Evolutionary conservation across 2,329 filamentous ascomycete genomes (phyloP).

Genomic region (Dichotomopilus funicola): DNA sequence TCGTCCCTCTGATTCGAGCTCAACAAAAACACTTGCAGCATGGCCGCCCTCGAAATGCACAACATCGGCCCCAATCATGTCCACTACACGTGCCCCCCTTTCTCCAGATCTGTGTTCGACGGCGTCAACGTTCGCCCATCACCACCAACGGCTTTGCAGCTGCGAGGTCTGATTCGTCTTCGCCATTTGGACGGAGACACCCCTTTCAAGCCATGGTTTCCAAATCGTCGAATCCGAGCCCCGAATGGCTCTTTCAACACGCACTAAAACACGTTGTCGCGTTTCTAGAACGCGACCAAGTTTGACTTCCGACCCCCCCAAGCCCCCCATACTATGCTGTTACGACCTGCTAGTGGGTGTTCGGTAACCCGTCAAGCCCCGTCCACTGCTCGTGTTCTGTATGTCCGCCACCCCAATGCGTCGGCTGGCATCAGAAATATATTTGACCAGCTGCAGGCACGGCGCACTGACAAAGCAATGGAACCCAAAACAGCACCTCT

Average conservation of each 20-base stretch:
- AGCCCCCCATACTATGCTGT: too few relatives aligned
- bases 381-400: too few relatives aligned
- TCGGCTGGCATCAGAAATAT: neutral
- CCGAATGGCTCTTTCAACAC: too few relatives aligned
- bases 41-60: conserved; percentile 16
- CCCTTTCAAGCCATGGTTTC: neutral
- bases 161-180: conserved; percentile 17
- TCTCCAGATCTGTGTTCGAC: neutral
- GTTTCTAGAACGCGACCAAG: too few relatives aligned
- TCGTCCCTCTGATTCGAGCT: neutral
- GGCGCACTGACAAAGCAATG: conserved; percentile 9
- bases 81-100: conserved; percentile 10
- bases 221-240: neutral
- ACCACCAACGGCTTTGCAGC: conserved; percentile 16
- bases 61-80: conserved; percentile 17
- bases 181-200: neutral
- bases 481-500: conserved; percentile 12
- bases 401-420: neutral
- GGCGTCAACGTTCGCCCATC: conserved; percentile 6
- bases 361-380: too few relatives aligned
- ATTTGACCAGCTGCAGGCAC: conserved; percentile 12
- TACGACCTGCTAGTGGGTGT: too few relatives aligned
- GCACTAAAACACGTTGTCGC: too few relatives aligned
- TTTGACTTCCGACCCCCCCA: too few relatives aligned
- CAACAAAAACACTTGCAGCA: neutral